These are phyloP conservation scores for Lepiota subincarnata DNA, from an alignment of 768 basidiomycete species.

Conservation along the genomic window DNA sequence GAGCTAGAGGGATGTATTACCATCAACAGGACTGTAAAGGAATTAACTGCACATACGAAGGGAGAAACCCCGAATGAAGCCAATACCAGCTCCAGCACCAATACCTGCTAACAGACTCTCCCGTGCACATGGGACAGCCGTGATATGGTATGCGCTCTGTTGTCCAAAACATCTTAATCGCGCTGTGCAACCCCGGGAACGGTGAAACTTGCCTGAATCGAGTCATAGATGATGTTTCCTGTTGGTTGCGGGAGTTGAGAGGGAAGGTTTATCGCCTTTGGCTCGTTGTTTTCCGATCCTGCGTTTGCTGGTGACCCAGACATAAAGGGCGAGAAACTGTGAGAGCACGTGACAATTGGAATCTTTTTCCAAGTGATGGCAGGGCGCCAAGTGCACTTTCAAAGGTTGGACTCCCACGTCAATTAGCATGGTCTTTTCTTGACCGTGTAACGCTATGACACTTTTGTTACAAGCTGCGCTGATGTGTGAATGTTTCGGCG, in stretches of 20 bases:
- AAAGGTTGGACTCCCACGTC: no score
- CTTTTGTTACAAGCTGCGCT: no score
- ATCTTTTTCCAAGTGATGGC: no score
- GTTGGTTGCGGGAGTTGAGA: conserved; percentile 33
- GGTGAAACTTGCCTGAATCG: conserved; percentile 24
- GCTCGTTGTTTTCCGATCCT: neutral
- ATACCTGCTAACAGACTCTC: conserved; percentile 75
- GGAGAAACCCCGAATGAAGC: conserved; percentile 65
- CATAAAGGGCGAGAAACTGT: neutral
- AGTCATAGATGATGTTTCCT: conserved; percentile 34
- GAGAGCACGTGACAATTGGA: no score
- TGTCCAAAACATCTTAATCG: neutral
- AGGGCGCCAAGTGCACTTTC: no score
- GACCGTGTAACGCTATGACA: no score
- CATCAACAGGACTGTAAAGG: neutral
- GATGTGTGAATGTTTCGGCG: no score
- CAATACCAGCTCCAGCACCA: conserved; percentile 74
- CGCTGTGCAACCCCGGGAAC: neutral
- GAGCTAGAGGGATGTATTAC: conserved; percentile 32
- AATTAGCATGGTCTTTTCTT: no score
- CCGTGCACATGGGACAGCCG: conserved; percentile 73
- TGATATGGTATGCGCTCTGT: conserved; percentile 57
- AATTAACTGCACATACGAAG: conserved; percentile 42
- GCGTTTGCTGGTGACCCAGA: neutral
- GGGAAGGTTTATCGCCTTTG: conserved; percentile 22